Evolutionary conservation across 768 basidiomycete genomes (phyloP), one percentile per base, ranked within the genome.

Genomic region (Boletellus sp.): DNA sequence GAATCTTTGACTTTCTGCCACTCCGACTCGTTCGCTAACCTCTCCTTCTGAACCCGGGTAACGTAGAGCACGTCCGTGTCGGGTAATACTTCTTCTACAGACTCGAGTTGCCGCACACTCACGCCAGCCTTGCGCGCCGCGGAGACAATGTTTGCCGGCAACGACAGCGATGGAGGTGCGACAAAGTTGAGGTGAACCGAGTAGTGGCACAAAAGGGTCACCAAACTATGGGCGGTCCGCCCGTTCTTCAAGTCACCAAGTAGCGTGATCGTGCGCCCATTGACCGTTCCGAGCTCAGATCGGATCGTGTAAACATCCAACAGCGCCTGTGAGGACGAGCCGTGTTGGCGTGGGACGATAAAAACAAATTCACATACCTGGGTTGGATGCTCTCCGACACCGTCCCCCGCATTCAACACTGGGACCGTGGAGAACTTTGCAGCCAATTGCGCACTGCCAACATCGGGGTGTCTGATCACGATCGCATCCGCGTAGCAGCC

Each of bases 231-330:
- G 2, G 97, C 95, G 0, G 96, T 99, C 40, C 96, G 84, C 26
- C 96, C 96, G 62, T 98, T 95, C 78, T 96, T 97, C 59, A 99
- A 78, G 67, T 99, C 96, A 44, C 96, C 96, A 10, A 99, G 81
- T 45, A 93, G 69, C 10, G 90, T 93, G 64, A 98, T 87, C 13
- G 90, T 93, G 44, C 90, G 87, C 34, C 94, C 96, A 65, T 98
- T 98, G 56, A 98, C 94, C 0, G 94, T 96, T 48, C 96, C 96
- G 44, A 99, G 79, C 70, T 99, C 96, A 42, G 94, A 96, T 52
- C 95, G 90, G 56, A 98, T 97, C 36, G 94, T 96, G 70, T 90
- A 97, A 16, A 93, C 79, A 59, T 94, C 91, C 56, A 94, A 69
- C 9, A 94, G 74, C 3, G 90, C 90, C 85, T 90, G 48, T 16